These are phyloP conservation scores for Paramecium sonneborni DNA, from an alignment of 73 alveolate genomes.

Conservation along the genomic window DNA sequence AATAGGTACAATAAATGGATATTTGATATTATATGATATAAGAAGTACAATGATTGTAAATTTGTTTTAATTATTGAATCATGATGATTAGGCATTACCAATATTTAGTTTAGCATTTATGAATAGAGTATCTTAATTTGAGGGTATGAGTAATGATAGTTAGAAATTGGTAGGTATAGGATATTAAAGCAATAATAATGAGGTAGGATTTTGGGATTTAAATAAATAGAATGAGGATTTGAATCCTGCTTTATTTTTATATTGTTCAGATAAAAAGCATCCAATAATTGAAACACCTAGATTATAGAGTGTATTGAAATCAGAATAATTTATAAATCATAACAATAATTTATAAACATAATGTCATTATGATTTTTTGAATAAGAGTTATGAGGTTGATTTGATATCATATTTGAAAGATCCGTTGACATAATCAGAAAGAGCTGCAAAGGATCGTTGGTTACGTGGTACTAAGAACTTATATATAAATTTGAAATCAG, in stretches of 20 bases:
- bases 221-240: constrained; percentile 1
- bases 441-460: constrained; percentile 11
- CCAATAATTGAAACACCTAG: constrained; percentile 16
- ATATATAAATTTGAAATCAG: background rate
- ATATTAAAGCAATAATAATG: constrained; percentile 41
- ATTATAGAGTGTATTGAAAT: background rate
- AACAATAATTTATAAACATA: background rate
- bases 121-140: constrained; percentile 25
- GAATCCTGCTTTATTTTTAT: constrained; percentile 3
- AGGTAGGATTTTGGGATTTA: constrained; percentile 52
- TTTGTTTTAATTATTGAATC: constrained; percentile 25
- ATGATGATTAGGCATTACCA: constrained; percentile 38
- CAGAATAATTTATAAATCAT: background rate
- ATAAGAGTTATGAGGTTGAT: background rate
- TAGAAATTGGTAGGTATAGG: background rate
- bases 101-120: background rate
- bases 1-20: constrained; percentile 31
- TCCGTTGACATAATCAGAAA: constrained; percentile 3
- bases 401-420: constrained; percentile 9
- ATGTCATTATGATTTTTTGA: constrained; percentile 17
- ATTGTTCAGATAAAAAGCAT: background rate
- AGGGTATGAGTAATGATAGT: background rate
- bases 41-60: constrained; percentile 3
- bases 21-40: constrained; percentile 29
- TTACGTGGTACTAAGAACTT: background rate